Evolutionary conservation across 495 filamentous ascomycete genomes (phyloP).

Genomic region (Talaromyces nanjingensis): DNA sequence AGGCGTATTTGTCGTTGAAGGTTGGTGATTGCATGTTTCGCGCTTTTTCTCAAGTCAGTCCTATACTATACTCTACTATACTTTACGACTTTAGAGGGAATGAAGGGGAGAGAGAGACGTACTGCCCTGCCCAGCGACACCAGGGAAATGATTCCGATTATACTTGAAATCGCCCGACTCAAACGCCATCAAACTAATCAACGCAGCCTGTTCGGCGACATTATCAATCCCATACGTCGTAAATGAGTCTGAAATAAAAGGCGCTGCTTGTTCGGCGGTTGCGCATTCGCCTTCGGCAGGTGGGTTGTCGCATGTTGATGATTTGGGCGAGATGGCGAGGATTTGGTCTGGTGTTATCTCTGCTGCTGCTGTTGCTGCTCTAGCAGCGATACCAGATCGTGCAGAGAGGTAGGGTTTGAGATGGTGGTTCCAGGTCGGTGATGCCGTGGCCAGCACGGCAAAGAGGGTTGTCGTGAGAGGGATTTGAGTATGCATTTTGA

Average conservation of each 20-base stretch:
- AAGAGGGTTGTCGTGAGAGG: conserved; percentile 11
- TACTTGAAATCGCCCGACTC: conserved; percentile 64
- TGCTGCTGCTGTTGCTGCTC: not conserved
- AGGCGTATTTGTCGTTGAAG: conserved; percentile 58
- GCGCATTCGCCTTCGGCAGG: conserved; percentile 52
- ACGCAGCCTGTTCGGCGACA: conserved; percentile 52
- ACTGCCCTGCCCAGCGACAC: conserved; percentile 64
- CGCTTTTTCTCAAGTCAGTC: conserved; percentile 21
- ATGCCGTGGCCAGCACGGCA: conserved; percentile 12
- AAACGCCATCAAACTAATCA: conserved; percentile 57
- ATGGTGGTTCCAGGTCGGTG: conserved; percentile 11
- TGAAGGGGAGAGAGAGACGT: conserved; percentile 15
- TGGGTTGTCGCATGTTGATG: conserved; percentile 37
- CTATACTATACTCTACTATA: not conserved
- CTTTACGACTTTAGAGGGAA: not conserved
- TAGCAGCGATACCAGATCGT: not conserved
- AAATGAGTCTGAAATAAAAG: conserved; percentile 49
- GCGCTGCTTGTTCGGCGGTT: conserved; percentile 56
- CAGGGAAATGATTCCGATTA: conserved; percentile 59
- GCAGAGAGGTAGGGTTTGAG: conserved; percentile 11
- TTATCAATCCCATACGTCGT: conserved; percentile 45
- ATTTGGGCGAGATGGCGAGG: conserved; percentile 42
- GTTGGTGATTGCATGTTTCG: conserved; percentile 66
- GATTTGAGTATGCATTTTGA: conserved; percentile 7
- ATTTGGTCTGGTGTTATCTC: conserved; percentile 39